Base-by-base conservation (phyloP, 257 asterid species). In the Nicotiana otophora region DNA sequence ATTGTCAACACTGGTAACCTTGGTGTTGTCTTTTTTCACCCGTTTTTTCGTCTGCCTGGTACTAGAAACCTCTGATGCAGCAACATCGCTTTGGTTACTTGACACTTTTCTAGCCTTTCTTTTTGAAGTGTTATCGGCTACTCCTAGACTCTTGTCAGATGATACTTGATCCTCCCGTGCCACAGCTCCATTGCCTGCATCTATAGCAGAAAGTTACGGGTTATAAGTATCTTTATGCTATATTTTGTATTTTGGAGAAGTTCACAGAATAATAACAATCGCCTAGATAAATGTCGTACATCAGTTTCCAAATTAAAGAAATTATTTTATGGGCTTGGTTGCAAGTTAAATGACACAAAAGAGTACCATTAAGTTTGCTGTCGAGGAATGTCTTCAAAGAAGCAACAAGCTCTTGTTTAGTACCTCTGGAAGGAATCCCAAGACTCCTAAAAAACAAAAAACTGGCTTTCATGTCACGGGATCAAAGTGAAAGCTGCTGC, bases 351-450 rank as follows among this genome's bases (percentile, higher is more conserved):
- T 26, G 63, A 48, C 9, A 74, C 15, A 28, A 81, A 83, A 62
- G 58, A 63, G 67, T 90, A 92, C 97, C 97, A 81, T 91, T 84
- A 7, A n/a, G 74, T 86, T 88, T 80, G 81, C 64, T 81, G 58
- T 81, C 64, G 84, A 91, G 78, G 85, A 80, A 88, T 82, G 78
- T 84, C 90, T 89, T 90, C 90, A 89, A 86, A 77, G 92, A 83
- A 81, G 90, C 86, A 85, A 85, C 79, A 82, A 87, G 91, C 80
- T 90, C 95, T 46, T 81, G 81, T 83, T 91, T 91, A 69, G 86
- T 83, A 78, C 94, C 97, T 86, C 88, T 86, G 75, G 90, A 88
- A 78, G 93, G 90, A 82, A 90, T 76, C 54, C 91, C 94, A 30
- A 69, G 88, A 85, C 84, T 88, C 89, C 97, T 92, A 80, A 75